These are phyloP conservation scores for Warburgia ugandensis DNA, from an alignment of 164 flowering plant species.

Conservation along the genomic window DNA sequence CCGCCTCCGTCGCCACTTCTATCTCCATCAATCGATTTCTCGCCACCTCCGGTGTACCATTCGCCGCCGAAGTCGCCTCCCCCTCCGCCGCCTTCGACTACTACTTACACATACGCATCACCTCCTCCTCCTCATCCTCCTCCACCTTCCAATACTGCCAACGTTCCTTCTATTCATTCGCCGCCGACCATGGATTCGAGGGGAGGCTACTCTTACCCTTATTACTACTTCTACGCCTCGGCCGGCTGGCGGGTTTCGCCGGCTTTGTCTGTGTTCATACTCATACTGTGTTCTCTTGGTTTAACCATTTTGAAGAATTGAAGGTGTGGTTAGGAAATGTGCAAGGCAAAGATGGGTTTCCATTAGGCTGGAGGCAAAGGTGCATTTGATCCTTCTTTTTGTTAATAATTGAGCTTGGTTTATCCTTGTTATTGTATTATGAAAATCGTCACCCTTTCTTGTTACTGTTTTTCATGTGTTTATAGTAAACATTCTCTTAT, in stretches of 20 bases:
- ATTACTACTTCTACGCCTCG: constrained; percentile 38
- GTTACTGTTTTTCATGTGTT: no score
- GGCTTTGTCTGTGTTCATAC: background rate
- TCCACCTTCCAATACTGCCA: constrained; percentile 4
- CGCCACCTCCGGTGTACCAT: constrained; percentile 12
- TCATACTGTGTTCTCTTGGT: background rate
- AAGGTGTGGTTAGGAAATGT: no score
- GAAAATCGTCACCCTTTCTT: no score
- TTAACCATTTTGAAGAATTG: no score
- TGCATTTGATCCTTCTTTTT: no score
- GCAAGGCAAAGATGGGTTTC: no score
- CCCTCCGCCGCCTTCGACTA: constrained; percentile 2
- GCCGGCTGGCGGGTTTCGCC: constrained; percentile 18
- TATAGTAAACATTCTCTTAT: no score
- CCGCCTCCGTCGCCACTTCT: constrained; percentile 50
- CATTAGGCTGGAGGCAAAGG: no score
- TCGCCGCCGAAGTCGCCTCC: constrained; percentile 8
- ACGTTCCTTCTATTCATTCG: constrained; percentile 13
- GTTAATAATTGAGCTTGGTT: no score
- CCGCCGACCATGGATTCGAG: constrained; percentile 9
- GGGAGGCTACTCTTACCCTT: constrained; percentile 28
- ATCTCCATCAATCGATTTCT: constrained; percentile 15
- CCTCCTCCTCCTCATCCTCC: constrained; percentile 14
- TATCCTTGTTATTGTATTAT: no score
- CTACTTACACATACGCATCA: background rate